Percentiles rank a stretch among this genome's conserved stretches.
phyloP scores from a whole-genome alignment of 306 rosid genomes.

The Mimosa bimucronata region DNA sequence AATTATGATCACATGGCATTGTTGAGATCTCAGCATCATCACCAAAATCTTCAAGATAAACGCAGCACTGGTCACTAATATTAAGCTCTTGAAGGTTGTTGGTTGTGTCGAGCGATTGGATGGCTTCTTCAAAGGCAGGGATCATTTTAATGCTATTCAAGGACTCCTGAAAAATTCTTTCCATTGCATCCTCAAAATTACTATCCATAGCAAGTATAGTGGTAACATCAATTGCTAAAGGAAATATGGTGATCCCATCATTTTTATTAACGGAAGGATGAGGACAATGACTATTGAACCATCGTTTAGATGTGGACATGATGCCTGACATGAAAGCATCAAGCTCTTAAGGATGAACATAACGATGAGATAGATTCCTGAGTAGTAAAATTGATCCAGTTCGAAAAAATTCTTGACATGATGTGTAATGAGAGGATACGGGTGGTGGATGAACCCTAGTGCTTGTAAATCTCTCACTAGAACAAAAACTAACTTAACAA shows the following conservation, averaged over 20 bases:
- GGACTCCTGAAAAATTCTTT: no score
- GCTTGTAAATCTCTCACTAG: no score
- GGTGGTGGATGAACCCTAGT: no score
- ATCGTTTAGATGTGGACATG: not conserved
- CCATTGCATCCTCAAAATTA: no score
- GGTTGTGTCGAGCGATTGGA: not conserved
- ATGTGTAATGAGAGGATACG: no score
- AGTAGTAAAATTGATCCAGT: no score
- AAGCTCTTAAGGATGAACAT: no score
- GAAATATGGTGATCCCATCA: no score
- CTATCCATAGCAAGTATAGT: no score
- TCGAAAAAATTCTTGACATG: no score
- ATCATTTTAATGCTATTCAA: not conserved
- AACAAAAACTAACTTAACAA: no score
- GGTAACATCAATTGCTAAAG: not conserved
- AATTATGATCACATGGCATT: not conserved
- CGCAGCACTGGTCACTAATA: not conserved
- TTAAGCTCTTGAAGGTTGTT: not conserved
- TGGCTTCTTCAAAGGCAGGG: not conserved
- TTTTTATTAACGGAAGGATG: fast-evolving
- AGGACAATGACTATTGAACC: not conserved
- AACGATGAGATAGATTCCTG: no score
- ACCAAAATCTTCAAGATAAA: not conserved
- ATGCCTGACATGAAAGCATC: not conserved
- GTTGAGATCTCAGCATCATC: not conserved